Evolutionary conservation across 208 protist species (phyloP).

Genomic region (Acanthamoeba castellanii): DNA sequence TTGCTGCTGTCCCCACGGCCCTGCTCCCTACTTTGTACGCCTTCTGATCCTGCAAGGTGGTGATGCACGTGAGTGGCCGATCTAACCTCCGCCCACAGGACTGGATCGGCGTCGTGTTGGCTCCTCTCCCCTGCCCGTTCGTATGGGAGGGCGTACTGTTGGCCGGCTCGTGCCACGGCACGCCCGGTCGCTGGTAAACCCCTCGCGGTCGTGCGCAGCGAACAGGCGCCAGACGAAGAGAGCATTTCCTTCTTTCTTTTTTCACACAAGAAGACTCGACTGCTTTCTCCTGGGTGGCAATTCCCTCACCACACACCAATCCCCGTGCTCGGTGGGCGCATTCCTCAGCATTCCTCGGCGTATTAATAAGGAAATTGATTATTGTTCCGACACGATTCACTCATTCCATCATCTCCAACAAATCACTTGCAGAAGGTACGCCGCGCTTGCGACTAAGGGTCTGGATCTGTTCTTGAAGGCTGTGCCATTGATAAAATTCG

Average conservation of each 20-base stretch:
- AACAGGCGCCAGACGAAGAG: neutral
- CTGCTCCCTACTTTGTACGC: neutral
- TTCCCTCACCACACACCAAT: no score
- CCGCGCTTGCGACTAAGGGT: no score
- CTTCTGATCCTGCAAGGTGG: neutral
- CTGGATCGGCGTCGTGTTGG: slow-evolving; percentile 18
- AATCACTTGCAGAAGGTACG: no score
- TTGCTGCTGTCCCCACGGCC: slow-evolving; percentile 7
- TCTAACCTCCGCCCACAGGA: neutral
- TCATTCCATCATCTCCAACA: no score
- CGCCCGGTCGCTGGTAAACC: slow-evolving; percentile 1
- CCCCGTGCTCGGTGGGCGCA: no score
- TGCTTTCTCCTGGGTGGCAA: no score
- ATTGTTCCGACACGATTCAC: no score
- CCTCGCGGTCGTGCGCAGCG: neutral
- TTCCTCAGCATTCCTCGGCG: no score
- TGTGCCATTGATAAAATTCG: no score
- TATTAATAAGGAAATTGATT: no score
- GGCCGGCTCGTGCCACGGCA: slow-evolving; percentile 30
- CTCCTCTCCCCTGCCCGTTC: slow-evolving; percentile 8
- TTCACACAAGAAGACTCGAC: neutral
- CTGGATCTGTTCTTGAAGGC: no score
- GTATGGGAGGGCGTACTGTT: slow-evolving; percentile 20
- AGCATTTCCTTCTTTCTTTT: neutral
- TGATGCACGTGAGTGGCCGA: neutral